Conservation (phyloP, 768 basidiomycete species). For the Boletus bicolor region DNA sequence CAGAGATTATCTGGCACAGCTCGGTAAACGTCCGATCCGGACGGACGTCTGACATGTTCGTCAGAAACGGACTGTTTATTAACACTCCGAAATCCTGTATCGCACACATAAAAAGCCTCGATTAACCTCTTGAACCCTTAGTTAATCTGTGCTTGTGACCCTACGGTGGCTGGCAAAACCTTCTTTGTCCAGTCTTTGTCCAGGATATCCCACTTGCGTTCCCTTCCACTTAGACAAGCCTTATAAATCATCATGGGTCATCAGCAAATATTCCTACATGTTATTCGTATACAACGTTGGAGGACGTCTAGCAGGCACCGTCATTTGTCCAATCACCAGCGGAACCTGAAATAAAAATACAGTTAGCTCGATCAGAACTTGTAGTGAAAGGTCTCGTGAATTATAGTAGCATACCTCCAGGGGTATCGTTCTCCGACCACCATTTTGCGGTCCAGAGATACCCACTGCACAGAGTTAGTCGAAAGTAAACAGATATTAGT, state of each 20-base stretch:
- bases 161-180: background rate
- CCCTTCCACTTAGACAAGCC: background rate
- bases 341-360: slow-evolving; percentile 34
- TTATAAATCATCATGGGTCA: background rate
- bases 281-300: background rate
- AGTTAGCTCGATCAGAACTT: background rate
- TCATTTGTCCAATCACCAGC: slow-evolving; percentile 56
- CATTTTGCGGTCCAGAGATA: slow-evolving; percentile 52
- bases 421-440: slow-evolving; percentile 59
- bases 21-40: background rate
- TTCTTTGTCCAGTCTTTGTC: background rate
- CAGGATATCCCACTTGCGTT: background rate
- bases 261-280: background rate
- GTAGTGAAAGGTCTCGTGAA: background rate
- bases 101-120: background rate
- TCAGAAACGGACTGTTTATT: background rate
- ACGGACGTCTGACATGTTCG: background rate
- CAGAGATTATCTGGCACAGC: background rate
- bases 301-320: slow-evolving; percentile 42
- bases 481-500: background rate
- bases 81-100: background rate
- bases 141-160: background rate
- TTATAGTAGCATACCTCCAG: slow-evolving; percentile 33
- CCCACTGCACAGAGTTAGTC: slow-evolving; percentile 7
- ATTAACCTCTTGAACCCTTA: background rate